Base-by-base conservation (phyloP, 148 eudicot species). In the Vaccinium myrtillus region DNA sequence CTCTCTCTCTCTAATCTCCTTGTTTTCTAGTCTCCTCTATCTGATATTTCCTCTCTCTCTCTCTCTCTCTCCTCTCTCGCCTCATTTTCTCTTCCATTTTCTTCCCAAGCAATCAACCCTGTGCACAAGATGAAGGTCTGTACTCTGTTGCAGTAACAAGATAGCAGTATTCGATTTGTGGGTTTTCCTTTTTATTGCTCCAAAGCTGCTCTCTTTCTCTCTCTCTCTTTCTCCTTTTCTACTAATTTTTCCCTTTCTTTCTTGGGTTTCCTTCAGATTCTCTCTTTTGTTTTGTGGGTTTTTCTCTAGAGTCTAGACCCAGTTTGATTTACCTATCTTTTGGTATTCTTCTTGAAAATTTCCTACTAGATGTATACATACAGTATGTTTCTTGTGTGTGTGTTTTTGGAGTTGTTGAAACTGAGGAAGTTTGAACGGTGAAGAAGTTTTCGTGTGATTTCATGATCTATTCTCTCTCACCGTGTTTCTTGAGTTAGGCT, bases 371-470 rank as follows among this genome's bases (percentile, higher is more conserved):
- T 27, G 13, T 11, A 12, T 25, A 67, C 16, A 5, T 43, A 43
- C 46, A 43, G 46, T 43, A 25, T 67, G 5, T 76, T 78, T 50
- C 23, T 18, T 50, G 30, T 85, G 25, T 32, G 11, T 55, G 8
- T 50, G 7, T 70, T 36, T 69, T 78, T 69, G 54, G 56, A 46
- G 18, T 39, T 69, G 46, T 15, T 18, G n/a, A 36, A 36, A 79
- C 73, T 70, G 43, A 46, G 56, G 75, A 65, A 69, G 54, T 79
- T 84, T 43, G 86, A 77, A 61, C n/a, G 46, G 0, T 43, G 43
- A 75, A 77, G 43, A 65, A 77, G 84, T 70, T 86, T 69, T 77
- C 80, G 56, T 67, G 83, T 90, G 84, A 85, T 85, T 87, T 86
- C 74, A 84, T 88, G 87, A 85, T 83, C 75, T 82, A 54, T 75